A percentile compares a stretch with the other conserved stretches of the same genome.
These are phyloP conservation scores for Cavenderia fasciculata DNA, from an alignment of 78 protist genomes.

Conservation along the genomic window DNA sequence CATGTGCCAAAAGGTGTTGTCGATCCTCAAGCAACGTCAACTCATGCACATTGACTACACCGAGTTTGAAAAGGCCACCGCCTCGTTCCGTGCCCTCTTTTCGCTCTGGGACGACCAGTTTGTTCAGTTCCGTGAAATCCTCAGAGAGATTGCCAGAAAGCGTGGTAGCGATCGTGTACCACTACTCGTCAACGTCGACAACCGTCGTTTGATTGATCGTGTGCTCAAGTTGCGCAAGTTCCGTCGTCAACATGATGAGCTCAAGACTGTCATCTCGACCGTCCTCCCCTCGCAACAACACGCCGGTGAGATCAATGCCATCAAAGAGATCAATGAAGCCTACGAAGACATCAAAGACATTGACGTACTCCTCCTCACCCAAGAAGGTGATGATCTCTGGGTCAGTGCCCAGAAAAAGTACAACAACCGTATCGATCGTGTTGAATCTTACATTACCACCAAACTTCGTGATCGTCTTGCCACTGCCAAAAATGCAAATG, in stretches of 20 bases:
- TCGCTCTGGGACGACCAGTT: conserved; percentile 76
- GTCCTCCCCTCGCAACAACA: conserved; percentile 47
- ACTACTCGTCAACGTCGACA: conserved; percentile 28
- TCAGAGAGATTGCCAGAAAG: conserved; percentile 74
- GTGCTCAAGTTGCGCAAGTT: conserved; percentile 51
- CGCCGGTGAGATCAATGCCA: conserved; percentile 54
- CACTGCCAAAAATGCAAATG: conserved; percentile 88
- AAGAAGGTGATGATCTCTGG: conserved; percentile 84
- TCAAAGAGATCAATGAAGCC: conserved; percentile 79
- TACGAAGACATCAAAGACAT: conserved; percentile 63
- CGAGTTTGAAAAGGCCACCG: conserved; percentile 58
- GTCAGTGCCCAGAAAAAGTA: conserved; percentile 63
- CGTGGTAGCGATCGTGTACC: conserved; percentile 19
- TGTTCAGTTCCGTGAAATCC: conserved; percentile 25
- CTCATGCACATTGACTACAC: conserved; percentile 57
- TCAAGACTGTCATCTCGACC: conserved; percentile 59
- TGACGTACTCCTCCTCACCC: conserved; percentile 74
- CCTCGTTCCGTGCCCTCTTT: conserved; percentile 46
- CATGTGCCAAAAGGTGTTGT: conserved; percentile 45
- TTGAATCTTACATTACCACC: conserved; percentile 88
- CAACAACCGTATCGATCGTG: conserved; percentile 84
- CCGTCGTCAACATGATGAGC: conserved; percentile 85
- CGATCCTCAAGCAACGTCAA: conserved; percentile 43
- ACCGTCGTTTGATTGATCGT: conserved; percentile 48
- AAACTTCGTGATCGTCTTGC: conserved; percentile 89